Conservation (phyloP, 257 asterid genomes). For the Craterostigma plantagineum region DNA sequence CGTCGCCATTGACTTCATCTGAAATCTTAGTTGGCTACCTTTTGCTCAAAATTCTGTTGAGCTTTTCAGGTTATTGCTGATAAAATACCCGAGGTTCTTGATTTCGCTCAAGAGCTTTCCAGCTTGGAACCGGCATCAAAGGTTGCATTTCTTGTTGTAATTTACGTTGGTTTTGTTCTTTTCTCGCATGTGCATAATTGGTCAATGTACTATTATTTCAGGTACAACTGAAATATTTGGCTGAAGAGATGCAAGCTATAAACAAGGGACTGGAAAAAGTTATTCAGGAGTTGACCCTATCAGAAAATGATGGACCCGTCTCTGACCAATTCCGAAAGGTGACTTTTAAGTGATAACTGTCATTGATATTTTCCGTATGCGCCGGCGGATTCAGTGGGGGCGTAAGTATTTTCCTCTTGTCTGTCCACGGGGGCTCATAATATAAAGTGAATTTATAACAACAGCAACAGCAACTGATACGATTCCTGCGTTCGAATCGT, state of each 20-base stretch:
- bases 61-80: conserved; percentile 79
- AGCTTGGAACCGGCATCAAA: conserved; percentile 83
- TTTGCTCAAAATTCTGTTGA: too few species aligned
- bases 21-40: too few species aligned
- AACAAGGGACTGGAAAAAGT: conserved; percentile 88
- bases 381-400: too few species aligned
- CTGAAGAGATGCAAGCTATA: conserved; percentile 99
- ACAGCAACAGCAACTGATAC: too few species aligned
- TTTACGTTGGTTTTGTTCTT: conserved; percentile 7
- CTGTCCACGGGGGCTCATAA: too few species aligned
- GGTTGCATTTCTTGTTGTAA: conserved; percentile 21
- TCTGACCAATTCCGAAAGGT: conserved; percentile 83
- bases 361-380: conserved; percentile 4
- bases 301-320: conserved; percentile 93
- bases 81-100: conserved; percentile 49
- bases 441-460: too few species aligned
- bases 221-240: conserved; percentile 94
- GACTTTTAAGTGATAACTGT: conserved; percentile 6
- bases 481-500: too few species aligned
- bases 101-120: conserved; percentile 52
- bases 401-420: too few species aligned
- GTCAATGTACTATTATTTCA: conserved; percentile 14
- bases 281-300: conserved; percentile 62
- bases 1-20: conserved; percentile 6
- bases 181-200: conserved; percentile 1